Evolutionary conservation across 169 alveolate species (phyloP).

Genomic region (Ichthyophthirius multifiliis): DNA sequence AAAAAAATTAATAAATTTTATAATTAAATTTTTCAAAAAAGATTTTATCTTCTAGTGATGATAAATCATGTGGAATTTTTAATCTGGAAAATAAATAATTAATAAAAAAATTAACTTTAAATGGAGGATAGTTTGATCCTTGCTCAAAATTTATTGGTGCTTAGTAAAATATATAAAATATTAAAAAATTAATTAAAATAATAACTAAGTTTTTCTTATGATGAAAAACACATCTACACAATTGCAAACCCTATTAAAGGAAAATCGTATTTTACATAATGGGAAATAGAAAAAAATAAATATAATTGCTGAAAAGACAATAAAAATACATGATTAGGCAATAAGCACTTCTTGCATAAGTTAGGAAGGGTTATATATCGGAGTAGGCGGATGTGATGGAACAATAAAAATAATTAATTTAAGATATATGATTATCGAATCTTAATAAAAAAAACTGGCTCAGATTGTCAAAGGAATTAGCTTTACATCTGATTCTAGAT

Average conservation of each 20-base stretch:
- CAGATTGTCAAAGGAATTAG: constrained; percentile 24
- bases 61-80: neutral
- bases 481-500: constrained; percentile 38
- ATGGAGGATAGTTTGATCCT: neutral
- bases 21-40: neutral
- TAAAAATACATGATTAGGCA: constrained; percentile 23
- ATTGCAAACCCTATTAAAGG: constrained; percentile 42
- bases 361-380: constrained; percentile 31
- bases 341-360: neutral
- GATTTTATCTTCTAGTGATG: neutral
- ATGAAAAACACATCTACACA: constrained; percentile 26
- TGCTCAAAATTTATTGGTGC: neutral
- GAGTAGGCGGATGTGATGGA: constrained; percentile 41
- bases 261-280: constrained; percentile 27
- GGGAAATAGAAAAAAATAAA: constrained; percentile 5
- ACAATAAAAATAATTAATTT: constrained; percentile 28
- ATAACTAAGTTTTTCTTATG: constrained; percentile 13
- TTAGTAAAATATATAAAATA: neutral
- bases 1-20: neutral
- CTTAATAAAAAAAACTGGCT: constrained; percentile 9
- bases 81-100: constrained; percentile 3
- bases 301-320: neutral
- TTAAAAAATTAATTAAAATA: neutral
- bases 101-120: neutral
- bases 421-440: constrained; percentile 24